phyloP scores from a whole-genome alignment of 192 early-diverging fungal genomes.

The Gorgonomyces haynaldii region DNA sequence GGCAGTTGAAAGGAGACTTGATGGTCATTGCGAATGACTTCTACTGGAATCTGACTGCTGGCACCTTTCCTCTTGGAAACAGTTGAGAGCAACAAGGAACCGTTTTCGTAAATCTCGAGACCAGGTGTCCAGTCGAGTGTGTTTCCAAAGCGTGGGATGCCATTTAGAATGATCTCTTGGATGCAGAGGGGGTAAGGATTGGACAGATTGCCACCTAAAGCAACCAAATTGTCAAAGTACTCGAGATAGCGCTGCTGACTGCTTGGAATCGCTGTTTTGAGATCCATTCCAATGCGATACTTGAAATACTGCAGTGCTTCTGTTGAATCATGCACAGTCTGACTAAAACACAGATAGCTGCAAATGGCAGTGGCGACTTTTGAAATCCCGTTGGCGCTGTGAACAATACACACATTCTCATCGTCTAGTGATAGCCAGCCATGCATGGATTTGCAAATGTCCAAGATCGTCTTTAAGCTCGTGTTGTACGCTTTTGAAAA shows the following conservation, averaged over 20 bases:
- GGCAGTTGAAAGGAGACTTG: constrained; percentile 8
- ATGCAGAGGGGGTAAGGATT: constrained; percentile 29
- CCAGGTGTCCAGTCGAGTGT: constrained; percentile 22
- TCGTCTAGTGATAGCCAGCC: constrained; percentile 37
- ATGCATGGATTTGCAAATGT: constrained; percentile 41
- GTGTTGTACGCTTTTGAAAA: constrained; percentile 40
- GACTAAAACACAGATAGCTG: constrained; percentile 32
- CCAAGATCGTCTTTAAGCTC: constrained; percentile 34
- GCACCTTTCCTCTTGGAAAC: background rate
- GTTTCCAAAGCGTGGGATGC: constrained; percentile 28
- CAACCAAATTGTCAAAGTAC: constrained; percentile 42
- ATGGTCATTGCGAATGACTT: constrained; percentile 9
- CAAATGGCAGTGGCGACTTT: constrained; percentile 33
- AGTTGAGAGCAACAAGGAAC: constrained; percentile 26
- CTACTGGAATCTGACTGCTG: constrained; percentile 1
- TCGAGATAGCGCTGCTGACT: constrained; percentile 36
- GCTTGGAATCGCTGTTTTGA: constrained; percentile 25
- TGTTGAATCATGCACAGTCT: constrained; percentile 27
- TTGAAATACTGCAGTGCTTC: constrained; percentile 43
- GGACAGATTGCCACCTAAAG: constrained; percentile 30
- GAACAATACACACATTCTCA: constrained; percentile 36
- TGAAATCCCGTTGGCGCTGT: constrained; percentile 39
- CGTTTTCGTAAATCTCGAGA: constrained; percentile 39
- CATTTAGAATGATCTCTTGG: constrained; percentile 32
- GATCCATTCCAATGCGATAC: constrained; percentile 19